Conservation (phyloP, 257 asterid species). For the Orobanche coerulescens region DNA sequence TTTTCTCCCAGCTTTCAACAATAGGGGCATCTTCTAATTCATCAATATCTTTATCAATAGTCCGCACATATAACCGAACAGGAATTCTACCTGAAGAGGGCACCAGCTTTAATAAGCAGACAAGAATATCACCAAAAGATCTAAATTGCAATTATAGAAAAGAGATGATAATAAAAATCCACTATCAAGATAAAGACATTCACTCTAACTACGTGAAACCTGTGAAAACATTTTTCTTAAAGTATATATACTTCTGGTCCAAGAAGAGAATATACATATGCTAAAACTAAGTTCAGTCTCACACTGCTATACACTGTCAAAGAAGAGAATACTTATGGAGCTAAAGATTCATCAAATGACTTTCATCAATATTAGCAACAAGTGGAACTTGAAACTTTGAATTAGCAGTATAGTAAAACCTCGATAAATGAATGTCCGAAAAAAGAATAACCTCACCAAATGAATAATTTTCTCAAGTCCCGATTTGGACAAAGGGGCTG, state of each 20-base stretch:
- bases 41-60: slow-evolving; percentile 45
- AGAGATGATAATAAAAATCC: background rate
- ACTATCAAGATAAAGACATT: slow-evolving; percentile 10
- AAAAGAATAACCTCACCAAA: no score
- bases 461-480: no score
- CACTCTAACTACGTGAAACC: slow-evolving; percentile 8
- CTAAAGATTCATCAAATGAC: background rate
- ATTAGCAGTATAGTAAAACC: background rate
- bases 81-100: slow-evolving; percentile 73
- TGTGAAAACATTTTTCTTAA: background rate
- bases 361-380: slow-evolving; percentile 2
- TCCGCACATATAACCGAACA: slow-evolving; percentile 72
- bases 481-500: no score
- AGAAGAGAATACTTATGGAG: background rate
- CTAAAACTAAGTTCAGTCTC: slow-evolving; percentile 6
- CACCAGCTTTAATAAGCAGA: slow-evolving; percentile 9
- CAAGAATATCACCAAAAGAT: slow-evolving; percentile 7
- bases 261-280: background rate
- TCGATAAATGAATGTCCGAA: no score
- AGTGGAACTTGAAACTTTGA: background rate
- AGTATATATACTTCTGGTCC: background rate
- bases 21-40: slow-evolving; percentile 53
- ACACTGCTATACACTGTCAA: background rate
- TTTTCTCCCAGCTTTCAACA: slow-evolving; percentile 75
- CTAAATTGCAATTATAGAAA: background rate